phyloP scores from a whole-genome alignment of 768 basidiomycete genomes.

The Paxillus rubicundulus region DNA sequence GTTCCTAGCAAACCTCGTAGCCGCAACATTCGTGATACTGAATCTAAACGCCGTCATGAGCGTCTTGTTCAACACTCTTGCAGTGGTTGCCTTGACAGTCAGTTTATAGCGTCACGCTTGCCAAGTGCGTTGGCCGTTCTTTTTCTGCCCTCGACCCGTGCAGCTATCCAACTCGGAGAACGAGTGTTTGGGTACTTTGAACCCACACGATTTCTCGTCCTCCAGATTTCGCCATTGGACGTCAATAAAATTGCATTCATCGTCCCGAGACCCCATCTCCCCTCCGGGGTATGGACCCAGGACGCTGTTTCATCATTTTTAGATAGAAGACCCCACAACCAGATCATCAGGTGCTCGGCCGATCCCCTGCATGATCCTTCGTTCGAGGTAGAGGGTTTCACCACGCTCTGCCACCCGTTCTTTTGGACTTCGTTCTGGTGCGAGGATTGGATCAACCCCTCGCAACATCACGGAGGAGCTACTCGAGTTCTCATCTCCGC shows the following conservation, averaged over 20 bases:
- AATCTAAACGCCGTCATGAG: slow-evolving; percentile 67
- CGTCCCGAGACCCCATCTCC: slow-evolving; percentile 60
- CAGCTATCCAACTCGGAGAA: slow-evolving; percentile 50
- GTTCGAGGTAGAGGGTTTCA: slow-evolving; percentile 52
- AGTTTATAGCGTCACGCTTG: slow-evolving; percentile 13
- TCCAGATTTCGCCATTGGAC: slow-evolving; percentile 49
- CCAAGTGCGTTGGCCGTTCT: not conserved
- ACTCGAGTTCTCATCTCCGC: slow-evolving; percentile 58
- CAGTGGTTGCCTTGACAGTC: slow-evolving; percentile 53
- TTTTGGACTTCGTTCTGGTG: slow-evolving; percentile 79
- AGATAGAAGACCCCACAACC: slow-evolving; percentile 73
- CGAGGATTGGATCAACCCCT: no score
- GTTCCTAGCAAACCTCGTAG: slow-evolving; percentile 36
- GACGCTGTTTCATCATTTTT: not conserved
- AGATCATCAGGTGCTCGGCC: slow-evolving; percentile 54
- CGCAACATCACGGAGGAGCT: slow-evolving; percentile 47
- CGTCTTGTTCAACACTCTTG: slow-evolving; percentile 63
- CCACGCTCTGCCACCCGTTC: slow-evolving; percentile 69
- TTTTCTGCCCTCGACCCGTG: slow-evolving; percentile 40
- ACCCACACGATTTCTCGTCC: slow-evolving; percentile 53
- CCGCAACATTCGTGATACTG: slow-evolving; percentile 60
- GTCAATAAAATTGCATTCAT: slow-evolving; percentile 54
- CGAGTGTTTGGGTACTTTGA: slow-evolving; percentile 62
- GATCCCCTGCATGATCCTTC: slow-evolving; percentile 55
- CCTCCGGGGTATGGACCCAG: slow-evolving; percentile 15